Evolutionary conservation across 768 basidiomycete genomes (phyloP).

Genomic region (Porphyrellus cyaneotinctus): DNA sequence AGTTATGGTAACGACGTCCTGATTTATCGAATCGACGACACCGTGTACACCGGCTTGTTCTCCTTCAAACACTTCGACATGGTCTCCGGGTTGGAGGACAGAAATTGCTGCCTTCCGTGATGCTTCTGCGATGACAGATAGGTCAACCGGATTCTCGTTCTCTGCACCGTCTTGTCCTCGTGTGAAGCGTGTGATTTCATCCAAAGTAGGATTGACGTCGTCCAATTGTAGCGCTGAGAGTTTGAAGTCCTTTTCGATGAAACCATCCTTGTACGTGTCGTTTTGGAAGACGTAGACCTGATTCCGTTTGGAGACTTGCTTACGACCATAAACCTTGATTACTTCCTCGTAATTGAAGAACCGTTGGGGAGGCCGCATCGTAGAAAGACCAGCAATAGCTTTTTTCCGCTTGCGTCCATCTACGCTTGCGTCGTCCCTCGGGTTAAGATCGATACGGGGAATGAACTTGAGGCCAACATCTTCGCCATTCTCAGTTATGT

Average conservation of each 20-base stretch:
- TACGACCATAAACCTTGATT: conserved; percentile 76
- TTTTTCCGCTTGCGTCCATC: conserved; percentile 81
- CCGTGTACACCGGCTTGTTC: conserved; percentile 93
- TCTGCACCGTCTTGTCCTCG: conserved; percentile 68
- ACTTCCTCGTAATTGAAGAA: conserved; percentile 95
- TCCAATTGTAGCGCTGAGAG: conserved; percentile 73
- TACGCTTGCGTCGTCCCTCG: conserved; percentile 69
- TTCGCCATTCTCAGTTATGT: conserved; percentile 90
- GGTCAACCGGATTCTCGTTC: conserved; percentile 69
- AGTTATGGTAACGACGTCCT: conserved; percentile 82
- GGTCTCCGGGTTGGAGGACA: conserved; percentile 95
- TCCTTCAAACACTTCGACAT: conserved; percentile 95
- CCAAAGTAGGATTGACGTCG: conserved; percentile 90
- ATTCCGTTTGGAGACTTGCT: conserved; percentile 69
- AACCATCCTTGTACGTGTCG: conserved; percentile 93
- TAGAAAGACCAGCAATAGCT: conserved; percentile 39
- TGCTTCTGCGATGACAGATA: conserved; percentile 89
- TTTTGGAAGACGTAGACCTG: conserved; percentile 82
- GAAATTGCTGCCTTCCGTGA: conserved; percentile 88
- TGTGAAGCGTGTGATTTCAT: conserved; percentile 92
- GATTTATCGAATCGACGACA: conserved; percentile 82
- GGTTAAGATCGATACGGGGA: conserved; percentile 95
- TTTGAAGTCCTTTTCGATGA: conserved; percentile 94
- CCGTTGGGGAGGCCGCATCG: conserved; percentile 84
- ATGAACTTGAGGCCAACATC: conserved; percentile 91